Evolutionary conservation across 495 filamentous ascomycete species (phyloP), one percentile per base, ranked within the genome.

Genomic region (Ascobolus immersus): DNA sequence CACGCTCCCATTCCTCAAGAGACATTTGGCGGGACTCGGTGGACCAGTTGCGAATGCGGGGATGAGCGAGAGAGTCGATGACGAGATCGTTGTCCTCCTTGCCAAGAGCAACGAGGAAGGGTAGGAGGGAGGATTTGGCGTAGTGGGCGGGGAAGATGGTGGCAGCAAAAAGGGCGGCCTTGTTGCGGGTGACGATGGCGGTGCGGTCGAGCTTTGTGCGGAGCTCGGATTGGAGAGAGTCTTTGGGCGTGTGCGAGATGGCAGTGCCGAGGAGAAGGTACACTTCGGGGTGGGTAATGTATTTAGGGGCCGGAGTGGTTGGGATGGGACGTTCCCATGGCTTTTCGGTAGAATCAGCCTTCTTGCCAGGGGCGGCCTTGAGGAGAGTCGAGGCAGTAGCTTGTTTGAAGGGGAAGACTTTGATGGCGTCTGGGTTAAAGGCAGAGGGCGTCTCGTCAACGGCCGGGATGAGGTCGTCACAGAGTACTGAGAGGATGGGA

Each of bases 171-270:
- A 50, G 35, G 2, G 46, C 46, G 10, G 37, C 38, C 15, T 38
- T 33, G 2, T 45, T 50, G 7, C 17, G 21, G n/a, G 46, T 45
- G 27, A 49, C 17, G 20, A 50, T 32, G 3, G 46, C 42, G 6
- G 42, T 43, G 19, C 47, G 40, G 17, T 50, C 47, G 23, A 50
- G 32, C 25, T 43, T 38, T 4, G 34, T 48, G 19, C 47, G 27
- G 4, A 41, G 22, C 29, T 50, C 46, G 1, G 46, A 34, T 8
- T 34, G 39, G 17, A 49, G 14, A 12, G 35, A 24, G 8, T 29
- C 13, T 9, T 42, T 34, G 1, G 39, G 43, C 2, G 49, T 11
- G 18, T 39, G 35, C 17, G 34, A 28, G 9, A 50, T 37, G 5
- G 36, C 38, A 4, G 41, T 38, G 1, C 37, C 32, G 4, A 49